These are phyloP conservation scores for Gracilaria caudata DNA, from an alignment of 23 red algal genomes.

Conservation along the genomic window DNA sequence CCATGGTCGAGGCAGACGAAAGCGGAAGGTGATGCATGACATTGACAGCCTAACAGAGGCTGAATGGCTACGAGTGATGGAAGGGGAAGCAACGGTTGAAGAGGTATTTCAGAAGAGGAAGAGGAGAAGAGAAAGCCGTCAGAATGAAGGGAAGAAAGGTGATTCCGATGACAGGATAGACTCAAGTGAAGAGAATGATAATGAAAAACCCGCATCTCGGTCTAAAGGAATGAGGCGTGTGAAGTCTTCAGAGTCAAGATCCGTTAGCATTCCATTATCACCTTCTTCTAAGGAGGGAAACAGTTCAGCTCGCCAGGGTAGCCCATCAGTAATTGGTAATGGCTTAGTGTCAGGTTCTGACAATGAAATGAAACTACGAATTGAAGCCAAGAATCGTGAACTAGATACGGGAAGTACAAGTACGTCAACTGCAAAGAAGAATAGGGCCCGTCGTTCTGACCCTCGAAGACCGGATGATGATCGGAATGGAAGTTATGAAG, in stretches of 20 bases:
- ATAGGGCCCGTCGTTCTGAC: not conserved
- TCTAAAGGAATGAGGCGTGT: not conserved
- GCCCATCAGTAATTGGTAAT: not conserved
- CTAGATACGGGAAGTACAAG: not conserved
- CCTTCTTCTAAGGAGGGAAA: not conserved
- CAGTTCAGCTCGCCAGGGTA: not conserved
- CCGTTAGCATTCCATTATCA: constrained; percentile 2
- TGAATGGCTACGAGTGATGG: constrained; percentile 73
- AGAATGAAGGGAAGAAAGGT: constrained; percentile 19
- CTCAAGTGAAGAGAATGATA: constrained; percentile 14
- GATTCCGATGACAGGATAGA: constrained; percentile 11
- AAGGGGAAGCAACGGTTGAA: constrained; percentile 61
- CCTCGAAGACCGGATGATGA: too few species aligned
- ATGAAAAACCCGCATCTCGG: not conserved
- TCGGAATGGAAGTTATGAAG: not conserved
- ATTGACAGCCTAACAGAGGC: constrained; percentile 64
- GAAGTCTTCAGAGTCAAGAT: constrained; percentile 2
- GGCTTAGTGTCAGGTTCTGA: not conserved
- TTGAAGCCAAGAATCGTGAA: not conserved
- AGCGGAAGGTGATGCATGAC: constrained; percentile 42
- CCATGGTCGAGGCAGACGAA: constrained; percentile 71
- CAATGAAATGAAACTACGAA: not conserved
- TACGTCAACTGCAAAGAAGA: not conserved
- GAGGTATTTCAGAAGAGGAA: constrained; percentile 56
- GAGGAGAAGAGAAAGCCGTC: constrained; percentile 16